A percentile compares a stretch with the other conserved stretches of the same genome.
Conservation (phyloP, 257 asterid species). For the Coffea eugenioides region DNA sequence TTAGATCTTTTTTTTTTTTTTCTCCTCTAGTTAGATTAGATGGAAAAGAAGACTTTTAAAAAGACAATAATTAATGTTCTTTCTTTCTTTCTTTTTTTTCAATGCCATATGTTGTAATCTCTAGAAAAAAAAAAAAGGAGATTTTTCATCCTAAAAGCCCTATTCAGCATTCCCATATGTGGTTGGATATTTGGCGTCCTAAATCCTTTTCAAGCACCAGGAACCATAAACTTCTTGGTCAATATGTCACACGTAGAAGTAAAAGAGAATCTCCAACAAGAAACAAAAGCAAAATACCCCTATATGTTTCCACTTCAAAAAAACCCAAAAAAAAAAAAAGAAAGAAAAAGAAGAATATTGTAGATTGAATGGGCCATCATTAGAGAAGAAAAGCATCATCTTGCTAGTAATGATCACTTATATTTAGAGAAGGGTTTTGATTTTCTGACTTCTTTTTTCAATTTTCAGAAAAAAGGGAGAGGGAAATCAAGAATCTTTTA, state of each 20-base stretch:
- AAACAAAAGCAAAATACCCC: background rate
- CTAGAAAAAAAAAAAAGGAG: too few species aligned
- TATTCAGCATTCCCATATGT: too few species aligned
- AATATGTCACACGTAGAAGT: background rate
- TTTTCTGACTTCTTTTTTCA: background rate
- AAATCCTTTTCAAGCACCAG: background rate
- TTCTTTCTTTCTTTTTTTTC: too few species aligned
- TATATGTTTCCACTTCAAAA: background rate
- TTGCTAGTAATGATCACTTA: slow-evolving; percentile 10
- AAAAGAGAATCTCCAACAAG: background rate
- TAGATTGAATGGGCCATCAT: background rate
- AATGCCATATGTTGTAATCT: too few species aligned
- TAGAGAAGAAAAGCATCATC: slow-evolving; percentile 1
- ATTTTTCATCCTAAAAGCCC: too few species aligned
- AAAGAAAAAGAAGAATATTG: background rate
- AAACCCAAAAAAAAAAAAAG: background rate
- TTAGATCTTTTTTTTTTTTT: background rate
- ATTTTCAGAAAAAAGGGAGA: slow-evolving; percentile 12
- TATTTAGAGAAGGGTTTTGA: background rate
- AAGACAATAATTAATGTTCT: background rate
- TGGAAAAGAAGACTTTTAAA: background rate
- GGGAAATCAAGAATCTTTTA: slow-evolving; percentile 14
- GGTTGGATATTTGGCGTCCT: background rate
- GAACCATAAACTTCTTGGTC: background rate
- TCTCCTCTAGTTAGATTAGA: background rate